These are phyloP conservation scores for Solanum hybrid DNA, from an alignment of 305 asterid species.

Conservation along the genomic window DNA sequence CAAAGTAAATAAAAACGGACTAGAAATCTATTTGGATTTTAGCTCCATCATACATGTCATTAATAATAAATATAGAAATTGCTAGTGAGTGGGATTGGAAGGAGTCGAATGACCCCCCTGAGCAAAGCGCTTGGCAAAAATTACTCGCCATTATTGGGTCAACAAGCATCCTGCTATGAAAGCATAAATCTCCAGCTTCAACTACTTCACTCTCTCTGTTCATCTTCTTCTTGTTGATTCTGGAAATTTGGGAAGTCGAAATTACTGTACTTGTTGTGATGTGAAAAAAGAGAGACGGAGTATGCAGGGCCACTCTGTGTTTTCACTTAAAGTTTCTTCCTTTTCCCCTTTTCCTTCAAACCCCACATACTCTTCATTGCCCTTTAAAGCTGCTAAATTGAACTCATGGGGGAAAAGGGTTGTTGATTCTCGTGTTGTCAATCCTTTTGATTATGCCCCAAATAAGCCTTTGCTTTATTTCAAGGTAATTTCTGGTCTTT, in stretches of 20 bases:
- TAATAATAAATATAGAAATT: background rate
- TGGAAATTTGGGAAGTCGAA: background rate
- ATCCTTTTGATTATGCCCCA: conserved; percentile 6
- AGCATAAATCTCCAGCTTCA: background rate
- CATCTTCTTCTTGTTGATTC: background rate
- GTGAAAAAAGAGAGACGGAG: conserved; percentile 1
- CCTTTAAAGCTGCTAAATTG: conserved; percentile 8
- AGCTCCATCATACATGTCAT: fast-evolving
- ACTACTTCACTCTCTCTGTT: background rate
- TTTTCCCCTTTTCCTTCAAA: conserved; percentile 10
- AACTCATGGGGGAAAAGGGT: conserved; percentile 5
- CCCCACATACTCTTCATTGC: conserved; percentile 1
- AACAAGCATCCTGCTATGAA: background rate
- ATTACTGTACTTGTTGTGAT: background rate
- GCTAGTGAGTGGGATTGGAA: background rate
- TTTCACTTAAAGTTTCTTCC: conserved; percentile 9
- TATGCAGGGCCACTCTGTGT: conserved; percentile 35
- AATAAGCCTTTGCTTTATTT: conserved; percentile 12
- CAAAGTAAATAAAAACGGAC: fast-evolving
- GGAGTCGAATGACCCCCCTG: background rate
- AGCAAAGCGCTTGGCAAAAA: background rate
- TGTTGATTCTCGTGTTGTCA: conserved; percentile 13
- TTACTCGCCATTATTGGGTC: background rate
- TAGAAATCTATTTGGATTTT: fast-evolving
- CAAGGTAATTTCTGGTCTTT: conserved; percentile 21